Evolutionary conservation across 2,329 filamentous ascomycete genomes (phyloP).

Genomic region (Trichophyton mentagrophytes): DNA sequence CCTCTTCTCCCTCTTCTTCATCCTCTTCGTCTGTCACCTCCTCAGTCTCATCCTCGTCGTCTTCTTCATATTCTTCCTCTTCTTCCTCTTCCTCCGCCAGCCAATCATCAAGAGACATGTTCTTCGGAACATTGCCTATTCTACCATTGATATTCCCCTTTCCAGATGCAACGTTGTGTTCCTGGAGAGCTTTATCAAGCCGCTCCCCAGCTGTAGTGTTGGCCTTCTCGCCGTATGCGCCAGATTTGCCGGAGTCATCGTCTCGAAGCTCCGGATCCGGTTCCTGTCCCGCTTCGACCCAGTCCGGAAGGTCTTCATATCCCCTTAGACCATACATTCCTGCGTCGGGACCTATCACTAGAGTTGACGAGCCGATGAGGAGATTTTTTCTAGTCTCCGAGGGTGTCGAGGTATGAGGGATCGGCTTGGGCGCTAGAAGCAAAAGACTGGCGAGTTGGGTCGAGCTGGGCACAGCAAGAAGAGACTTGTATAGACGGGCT

Average conservation of each 20-base stretch:
- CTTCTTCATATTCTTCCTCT: conserved; percentile 41
- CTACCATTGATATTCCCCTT: conserved; percentile 14
- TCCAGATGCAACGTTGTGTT: conserved; percentile 25
- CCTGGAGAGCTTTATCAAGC: conserved; percentile 32
- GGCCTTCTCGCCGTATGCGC: conserved; percentile 27
- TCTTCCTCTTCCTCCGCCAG: conserved; percentile 61
- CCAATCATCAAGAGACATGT: conserved; percentile 88
- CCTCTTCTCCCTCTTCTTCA: conserved; percentile 29
- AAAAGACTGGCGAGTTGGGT: conserved; percentile 80
- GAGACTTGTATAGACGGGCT: conserved; percentile 71
- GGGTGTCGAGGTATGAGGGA: conserved; percentile 78
- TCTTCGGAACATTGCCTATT: conserved; percentile 32
- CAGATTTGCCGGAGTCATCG: conserved; percentile 33
- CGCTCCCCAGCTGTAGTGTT: conserved; percentile 38
- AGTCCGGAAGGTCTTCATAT: conserved; percentile 67
- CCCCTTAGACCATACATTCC: conserved; percentile 62
- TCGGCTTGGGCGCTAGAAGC: conserved; percentile 84
- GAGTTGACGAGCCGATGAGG: conserved; percentile 68
- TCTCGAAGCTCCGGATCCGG: conserved; percentile 64
- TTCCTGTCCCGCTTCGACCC: conserved; percentile 69
- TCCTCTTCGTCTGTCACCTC: conserved; percentile 29
- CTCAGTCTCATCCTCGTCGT: conserved; percentile 41
- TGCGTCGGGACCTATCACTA: conserved; percentile 66
- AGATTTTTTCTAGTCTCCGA: conserved; percentile 70
- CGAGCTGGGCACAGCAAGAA: conserved; percentile 60